Evolutionary conservation across 805 yeast species (phyloP).

Genomic region (Ogataea philodendri): DNA sequence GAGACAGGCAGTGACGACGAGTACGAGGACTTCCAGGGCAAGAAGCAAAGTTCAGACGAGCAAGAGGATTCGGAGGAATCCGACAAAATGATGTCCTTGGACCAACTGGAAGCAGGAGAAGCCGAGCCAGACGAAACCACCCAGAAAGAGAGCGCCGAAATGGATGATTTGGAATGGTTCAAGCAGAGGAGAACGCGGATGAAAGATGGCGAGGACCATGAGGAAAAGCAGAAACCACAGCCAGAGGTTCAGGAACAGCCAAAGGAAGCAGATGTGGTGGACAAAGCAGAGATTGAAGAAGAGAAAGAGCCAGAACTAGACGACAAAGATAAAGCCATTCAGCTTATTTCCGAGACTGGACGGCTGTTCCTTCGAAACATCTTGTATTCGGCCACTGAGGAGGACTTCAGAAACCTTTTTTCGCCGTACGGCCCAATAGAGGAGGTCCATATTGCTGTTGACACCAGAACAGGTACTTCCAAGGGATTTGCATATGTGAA

Average conservation of each 20-base stretch:
- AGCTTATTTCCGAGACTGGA: slow-evolving; percentile 63
- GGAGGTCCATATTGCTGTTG: slow-evolving; percentile 91
- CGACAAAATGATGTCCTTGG: too few relatives aligned
- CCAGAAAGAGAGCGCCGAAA: slow-evolving; percentile 27
- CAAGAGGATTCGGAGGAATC: too few relatives aligned
- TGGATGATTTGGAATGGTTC: slow-evolving; percentile 87
- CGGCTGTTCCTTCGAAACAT: slow-evolving; percentile 88
- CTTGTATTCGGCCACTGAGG: slow-evolving; percentile 72
- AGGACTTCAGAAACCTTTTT: slow-evolving; percentile 69
- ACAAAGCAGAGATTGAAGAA: slow-evolving; percentile 9
- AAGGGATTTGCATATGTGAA: slow-evolving; percentile 91
- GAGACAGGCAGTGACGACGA: too few relatives aligned
- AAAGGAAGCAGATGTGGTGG: slow-evolving; percentile 13
- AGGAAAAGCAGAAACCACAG: slow-evolving; percentile 2
- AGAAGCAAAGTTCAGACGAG: too few relatives aligned
- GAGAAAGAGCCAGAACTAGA: slow-evolving; percentile 27
- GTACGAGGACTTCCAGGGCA: too few relatives aligned
- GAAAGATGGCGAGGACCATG: slow-evolving; percentile 40
- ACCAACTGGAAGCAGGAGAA: too few relatives aligned
- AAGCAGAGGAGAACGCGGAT: slow-evolving; percentile 72
- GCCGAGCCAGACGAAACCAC: slow-evolving; percentile 23
- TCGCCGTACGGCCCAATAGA: slow-evolving; percentile 65
- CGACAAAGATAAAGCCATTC: slow-evolving; percentile 47
- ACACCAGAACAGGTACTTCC: slow-evolving; percentile 83
- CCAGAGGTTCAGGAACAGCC: slow-evolving; percentile 2